Conservation (phyloP, 2,329 filamentous ascomycete species). For the Drechslerella stenobrocha region DNA sequence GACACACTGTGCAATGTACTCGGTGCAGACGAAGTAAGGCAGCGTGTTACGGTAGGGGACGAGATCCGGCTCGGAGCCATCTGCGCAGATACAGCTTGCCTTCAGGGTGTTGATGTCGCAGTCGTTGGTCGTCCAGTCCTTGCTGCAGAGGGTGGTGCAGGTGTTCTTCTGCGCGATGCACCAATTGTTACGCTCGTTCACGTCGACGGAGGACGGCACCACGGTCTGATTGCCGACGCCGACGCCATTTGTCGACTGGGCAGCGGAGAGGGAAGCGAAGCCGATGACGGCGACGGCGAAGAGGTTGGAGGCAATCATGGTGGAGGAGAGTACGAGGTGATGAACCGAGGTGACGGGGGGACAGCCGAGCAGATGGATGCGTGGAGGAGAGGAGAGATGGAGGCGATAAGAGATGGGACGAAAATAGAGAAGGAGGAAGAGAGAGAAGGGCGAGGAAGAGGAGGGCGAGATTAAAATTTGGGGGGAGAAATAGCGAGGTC, state of each 20-base stretch:
- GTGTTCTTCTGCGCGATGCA: conserved; percentile 39
- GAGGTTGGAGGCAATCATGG: conserved; percentile 17
- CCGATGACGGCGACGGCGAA: conserved; percentile 14
- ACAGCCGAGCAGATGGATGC: neutral
- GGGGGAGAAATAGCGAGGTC: conserved; percentile 7
- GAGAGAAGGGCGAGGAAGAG: neutral
- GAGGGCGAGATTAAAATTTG: neutral
- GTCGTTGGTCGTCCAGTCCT: conserved; percentile 38
- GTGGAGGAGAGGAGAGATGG: neutral
- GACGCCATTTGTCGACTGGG: conserved; percentile 17
- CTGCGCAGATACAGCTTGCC: conserved; percentile 23
- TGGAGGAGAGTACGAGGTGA: conserved; percentile 2
- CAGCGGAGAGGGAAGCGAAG: conserved; percentile 20
- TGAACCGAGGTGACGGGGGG: neutral
- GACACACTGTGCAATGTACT: conserved; percentile 44
- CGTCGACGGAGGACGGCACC: conserved; percentile 33
- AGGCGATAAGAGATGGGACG: conserved; percentile 1
- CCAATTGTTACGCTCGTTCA: conserved; percentile 43
- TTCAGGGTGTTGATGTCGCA: conserved; percentile 27
- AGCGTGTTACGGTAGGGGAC: conserved; percentile 36
- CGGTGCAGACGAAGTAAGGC: conserved; percentile 39
- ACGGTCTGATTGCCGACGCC: conserved; percentile 46
- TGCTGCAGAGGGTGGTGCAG: conserved; percentile 40
- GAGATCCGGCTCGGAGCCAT: conserved; percentile 33
- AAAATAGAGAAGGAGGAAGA: conserved; percentile 4